Base-by-base conservation (phyloP, 805 yeast species). In the Saccharomycopsis synnaedendra region DNA sequence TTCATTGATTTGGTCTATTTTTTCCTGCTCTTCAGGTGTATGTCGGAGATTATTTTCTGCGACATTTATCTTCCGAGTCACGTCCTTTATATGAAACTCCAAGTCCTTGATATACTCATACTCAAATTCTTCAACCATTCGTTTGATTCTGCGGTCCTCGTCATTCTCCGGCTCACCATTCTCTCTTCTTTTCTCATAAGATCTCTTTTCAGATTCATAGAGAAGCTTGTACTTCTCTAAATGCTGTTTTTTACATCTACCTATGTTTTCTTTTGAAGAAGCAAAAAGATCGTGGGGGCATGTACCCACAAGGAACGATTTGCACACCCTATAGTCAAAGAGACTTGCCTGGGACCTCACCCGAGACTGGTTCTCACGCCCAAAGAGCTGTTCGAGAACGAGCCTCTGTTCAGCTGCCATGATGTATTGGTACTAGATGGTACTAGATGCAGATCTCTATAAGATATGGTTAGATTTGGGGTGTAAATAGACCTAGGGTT, bases 211-310 rank as follows among this genome's bases (percentile, higher is more conserved):
- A 36, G 70, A 66, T 56, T 82, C 82, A 56, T 83, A 88, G 53
- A 84, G 78, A 10, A 85, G 61, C 60, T 78, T 82, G 58, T 80
- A 79, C 54, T 83, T 82, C 55, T 85, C 86, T 34, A 79, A 60
- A 61, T 89, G 97, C 19, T 81, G 63, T 55, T 72, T 74, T 0
- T 86, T 85, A 60, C 97, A 89, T 50, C 72, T 71, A 1, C 96
- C 96, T 53, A 85, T 64, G 58, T 83, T 85, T 58, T 82, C 83
- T 60, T 87, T 88, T 8, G 96, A 85, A 5, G 86, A 85, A 8
- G 72, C 71, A 58, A 89, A 85, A 42, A 88, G 61, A 54, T 88
- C 96, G 60, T 84, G 81, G 0, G 95, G 90, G 56, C 97, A 89
- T 5, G 76, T 74, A 0, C 93, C 96, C 10, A 86, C 85, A n/a